phyloP scores from a whole-genome alignment of 2,329 filamentous ascomycete genomes.

The Penicillium sp. region DNA sequence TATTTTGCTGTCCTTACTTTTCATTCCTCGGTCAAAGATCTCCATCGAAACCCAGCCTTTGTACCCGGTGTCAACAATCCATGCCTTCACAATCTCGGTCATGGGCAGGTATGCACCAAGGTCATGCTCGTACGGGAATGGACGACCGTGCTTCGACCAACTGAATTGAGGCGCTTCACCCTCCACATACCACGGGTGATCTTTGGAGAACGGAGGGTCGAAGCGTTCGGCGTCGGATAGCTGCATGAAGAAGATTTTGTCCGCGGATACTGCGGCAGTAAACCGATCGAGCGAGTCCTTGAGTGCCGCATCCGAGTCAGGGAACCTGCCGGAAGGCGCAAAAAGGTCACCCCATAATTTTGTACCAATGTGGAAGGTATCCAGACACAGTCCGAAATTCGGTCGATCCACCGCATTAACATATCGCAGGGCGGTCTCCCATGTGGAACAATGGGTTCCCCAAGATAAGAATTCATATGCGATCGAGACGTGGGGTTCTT shows the following conservation, averaged over 20 bases:
- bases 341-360: constrained; percentile 35
- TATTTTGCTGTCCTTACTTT: constrained; percentile 10
- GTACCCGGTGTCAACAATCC: constrained; percentile 31
- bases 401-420: constrained; percentile 27
- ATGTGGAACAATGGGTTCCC: constrained; percentile 32
- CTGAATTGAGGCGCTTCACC: constrained; percentile 30
- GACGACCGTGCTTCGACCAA: constrained; percentile 31
- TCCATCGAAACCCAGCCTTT: constrained; percentile 36
- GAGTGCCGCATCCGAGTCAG: constrained; percentile 19
- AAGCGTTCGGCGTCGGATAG: constrained; percentile 38
- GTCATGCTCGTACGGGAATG: constrained; percentile 32
- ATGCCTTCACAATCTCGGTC: constrained; percentile 26
- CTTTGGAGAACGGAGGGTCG: constrained; percentile 29
- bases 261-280: constrained; percentile 17
- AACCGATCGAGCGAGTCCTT: constrained; percentile 25
- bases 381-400: constrained; percentile 41
- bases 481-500: constrained; percentile 25
- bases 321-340: constrained; percentile 23
- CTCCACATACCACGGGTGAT: constrained; percentile 31
- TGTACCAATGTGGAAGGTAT: constrained; percentile 36
- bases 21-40: constrained; percentile 33
- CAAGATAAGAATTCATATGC: constrained; percentile 40
- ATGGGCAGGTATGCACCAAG: constrained; percentile 30
- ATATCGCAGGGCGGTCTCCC: constrained; percentile 32
- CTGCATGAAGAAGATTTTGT: constrained; percentile 38